Base-by-base conservation (phyloP, 352 stramenopile species). In the Phytophthora crassamura region DNA sequence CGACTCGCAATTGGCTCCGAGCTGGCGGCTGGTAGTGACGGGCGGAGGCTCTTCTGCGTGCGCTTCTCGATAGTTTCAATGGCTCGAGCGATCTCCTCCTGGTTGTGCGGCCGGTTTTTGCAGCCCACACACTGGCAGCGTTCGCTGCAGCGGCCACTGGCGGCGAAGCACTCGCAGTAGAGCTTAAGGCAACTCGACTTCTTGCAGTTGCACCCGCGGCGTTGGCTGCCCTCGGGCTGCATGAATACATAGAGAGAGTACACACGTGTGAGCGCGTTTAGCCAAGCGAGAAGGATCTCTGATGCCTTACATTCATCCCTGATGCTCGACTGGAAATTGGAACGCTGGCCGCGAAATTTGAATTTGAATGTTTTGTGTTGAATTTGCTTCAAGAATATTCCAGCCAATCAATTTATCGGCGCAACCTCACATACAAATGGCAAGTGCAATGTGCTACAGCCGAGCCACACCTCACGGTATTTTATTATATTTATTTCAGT, bases 151-250 rank as follows among this genome's bases (percentile, higher is more conserved):
- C 80, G 74, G 34, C 51, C 59, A 39, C 77, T 77, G 11, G 69
- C 69, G 10, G 82, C 73, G 58, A 95, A 93, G 49, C 87, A 95
- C 63, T 93, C 82, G 66, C 86, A 95, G 54, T 95, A 95, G 38
- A 99, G 82, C 77, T 99, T 99, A 15, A 99, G 86, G 69, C 97
- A 99, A 56, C 90, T 86, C 0, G 94, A 98, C 57, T 98, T 98
- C 77, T 98, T 98, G 77, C 96, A 99, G 60, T 97, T 98, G 75
- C 97, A 99, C 42, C 84, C 82, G 20, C 79, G 79, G 11, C 74
- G 80, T 41, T 67, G 71, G 32, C 43, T 61, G 41, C 15, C 9
- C 5, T 64, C n/a, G 1, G 16, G 6, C 48, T 73, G 32, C 2
- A 14, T 5, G 32, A 15, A 22, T 33, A 28, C 41, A 65, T n/a